Evolutionary conservation across 345 rosid species (phyloP), one percentile per base, ranked within the genome.

Genomic region (Mangifera indica): DNA sequence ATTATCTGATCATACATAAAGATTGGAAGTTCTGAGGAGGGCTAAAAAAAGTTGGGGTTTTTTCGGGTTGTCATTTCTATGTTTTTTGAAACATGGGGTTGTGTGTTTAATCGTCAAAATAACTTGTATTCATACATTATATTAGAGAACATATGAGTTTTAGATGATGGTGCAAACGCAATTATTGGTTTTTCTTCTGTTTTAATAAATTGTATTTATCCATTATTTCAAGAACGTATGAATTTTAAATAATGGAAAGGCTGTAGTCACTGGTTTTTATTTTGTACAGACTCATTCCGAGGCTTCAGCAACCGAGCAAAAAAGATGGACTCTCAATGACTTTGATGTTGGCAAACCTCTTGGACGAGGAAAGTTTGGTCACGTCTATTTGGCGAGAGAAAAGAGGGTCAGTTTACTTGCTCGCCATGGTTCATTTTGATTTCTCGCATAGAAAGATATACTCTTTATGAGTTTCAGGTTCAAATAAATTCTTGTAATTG

Each of bases 281-380:
- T 74, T 70, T 68, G 66, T 40, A 67, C 85, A 93, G 96, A 83
- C 78, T 72, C 80, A 86, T 63, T 81, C 93, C 20, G 93, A 87
- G 72, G 85, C 65, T 67, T 79, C 87, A 4, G 81, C 81, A 4
- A 78, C 72, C 21, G 91, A 81, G 81, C 86, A 87, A 72, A 80
- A 67, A 68, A 85, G 97, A 81, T 91, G 98, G 98, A 87, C 93
- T 4, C 83, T 91, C 10, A 78, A 81, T 45, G 98, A 92, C 78
- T 95, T 95, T 15, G 96, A 95, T 67, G 87, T 95, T 0, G 99
- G 98, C 15, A 95, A 95, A 86, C 97, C 97, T 67, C 96, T 95
- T 22, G 98, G 98, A 26, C 80, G 98, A 48, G 99, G 99, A 42
- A 95, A 95, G 66, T 95, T 95, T 45, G 97, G 99, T 66, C 99